Conservation (phyloP, 345 rosid genomes). For the Hevea brasiliensis region DNA sequence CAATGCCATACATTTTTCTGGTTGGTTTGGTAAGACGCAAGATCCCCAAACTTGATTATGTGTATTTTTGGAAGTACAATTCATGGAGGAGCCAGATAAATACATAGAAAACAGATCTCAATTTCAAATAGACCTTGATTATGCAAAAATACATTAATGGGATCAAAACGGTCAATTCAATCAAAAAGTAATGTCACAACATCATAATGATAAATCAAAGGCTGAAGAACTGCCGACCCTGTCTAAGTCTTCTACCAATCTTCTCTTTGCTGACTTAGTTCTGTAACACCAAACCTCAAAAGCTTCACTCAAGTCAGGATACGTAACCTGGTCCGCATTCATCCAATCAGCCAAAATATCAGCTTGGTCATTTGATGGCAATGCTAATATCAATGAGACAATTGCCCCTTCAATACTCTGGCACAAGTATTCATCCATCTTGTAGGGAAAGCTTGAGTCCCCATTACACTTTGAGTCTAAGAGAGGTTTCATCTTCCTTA, state of each 20-base stretch:
- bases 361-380: constrained; percentile 86
- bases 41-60: neutral
- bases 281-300: constrained; percentile 96
- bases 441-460: constrained; percentile 46
- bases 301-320: constrained; percentile 90
- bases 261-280: constrained; percentile 92
- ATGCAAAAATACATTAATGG: constrained; percentile 12
- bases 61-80: neutral
- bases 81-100: neutral
- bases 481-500: constrained; percentile 71
- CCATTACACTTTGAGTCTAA: constrained; percentile 48
- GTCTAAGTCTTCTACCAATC: constrained; percentile 61
- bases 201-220: constrained; percentile 26
- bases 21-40: neutral
- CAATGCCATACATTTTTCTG: neutral
- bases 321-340: constrained; percentile 56
- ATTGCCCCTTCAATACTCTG: constrained; percentile 79
- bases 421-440: constrained; percentile 81
- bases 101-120: neutral
- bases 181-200: constrained; percentile 10
- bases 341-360: constrained; percentile 89
- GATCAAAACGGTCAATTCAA: constrained; percentile 4
- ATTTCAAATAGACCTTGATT: neutral
- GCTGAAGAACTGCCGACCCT: constrained; percentile 34
- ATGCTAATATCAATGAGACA: constrained; percentile 64